A percentile compares a stretch with the other conserved stretches of the same genome.
Evolutionary conservation across 345 rosid genomes (phyloP).

Genomic region (Lumnitzera racemosa): DNA sequence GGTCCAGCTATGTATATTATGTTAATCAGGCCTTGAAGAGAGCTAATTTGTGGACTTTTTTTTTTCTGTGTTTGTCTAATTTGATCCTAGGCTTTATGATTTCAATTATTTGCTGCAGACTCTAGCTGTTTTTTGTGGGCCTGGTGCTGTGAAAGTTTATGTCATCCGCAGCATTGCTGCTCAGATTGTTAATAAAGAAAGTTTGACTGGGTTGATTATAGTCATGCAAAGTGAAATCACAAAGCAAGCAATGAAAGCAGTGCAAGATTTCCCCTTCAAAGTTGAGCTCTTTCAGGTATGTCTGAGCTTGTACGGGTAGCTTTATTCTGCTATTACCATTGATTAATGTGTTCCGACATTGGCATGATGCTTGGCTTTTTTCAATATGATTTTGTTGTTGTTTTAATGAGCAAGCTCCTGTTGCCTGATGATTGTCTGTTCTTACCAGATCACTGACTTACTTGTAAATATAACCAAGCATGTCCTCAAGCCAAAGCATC

Average conservation of each 20-base stretch:
- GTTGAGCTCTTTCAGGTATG: conserved; percentile 85
- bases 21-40: too few species aligned
- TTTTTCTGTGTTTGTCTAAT: too few species aligned
- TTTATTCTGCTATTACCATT: not conserved
- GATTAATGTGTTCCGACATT: not conserved
- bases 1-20: too few species aligned
- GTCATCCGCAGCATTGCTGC: conserved; percentile 48
- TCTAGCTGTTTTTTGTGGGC: conserved; percentile 56
- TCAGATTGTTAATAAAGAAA: conserved; percentile 50
- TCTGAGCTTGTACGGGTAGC: not conserved
- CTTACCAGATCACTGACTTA: conserved; percentile 54
- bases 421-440: conserved; percentile 8
- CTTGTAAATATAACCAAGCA: conserved; percentile 86
- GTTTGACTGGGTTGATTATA: conserved; percentile 54
- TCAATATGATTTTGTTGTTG: not conserved
- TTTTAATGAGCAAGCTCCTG: not conserved
- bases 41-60: too few species aligned
- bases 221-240: conserved; percentile 69
- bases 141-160: conserved; percentile 57
- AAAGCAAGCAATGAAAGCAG: conserved; percentile 66
- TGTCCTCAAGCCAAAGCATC: conserved; percentile 63
- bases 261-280: conserved; percentile 64
- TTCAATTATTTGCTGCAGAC: conserved; percentile 33
- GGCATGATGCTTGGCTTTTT: not conserved
- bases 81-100: too few species aligned